Evolutionary conservation across 2,329 filamentous ascomycete genomes (phyloP).

Genomic region (Monosporascus sp.): DNA sequence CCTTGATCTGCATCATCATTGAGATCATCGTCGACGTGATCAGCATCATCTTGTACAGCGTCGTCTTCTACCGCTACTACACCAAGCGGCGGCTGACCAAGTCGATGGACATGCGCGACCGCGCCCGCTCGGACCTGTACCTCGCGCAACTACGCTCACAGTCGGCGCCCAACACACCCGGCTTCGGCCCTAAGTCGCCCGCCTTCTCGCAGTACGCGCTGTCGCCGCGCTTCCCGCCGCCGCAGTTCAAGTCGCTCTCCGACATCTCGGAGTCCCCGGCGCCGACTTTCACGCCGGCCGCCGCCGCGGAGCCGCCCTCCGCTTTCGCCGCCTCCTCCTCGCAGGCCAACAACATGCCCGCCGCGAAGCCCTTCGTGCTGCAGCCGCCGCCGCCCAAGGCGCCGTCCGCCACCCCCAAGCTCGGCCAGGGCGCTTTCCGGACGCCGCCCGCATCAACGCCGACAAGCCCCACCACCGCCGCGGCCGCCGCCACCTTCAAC

Average conservation of each 20-base stretch:
- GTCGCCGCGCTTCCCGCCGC: conserved; percentile 57
- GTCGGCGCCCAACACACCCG: conserved; percentile 91
- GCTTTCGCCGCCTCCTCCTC: conserved; percentile 43
- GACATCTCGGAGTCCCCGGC: conserved; percentile 35
- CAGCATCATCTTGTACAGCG: conserved; percentile 85
- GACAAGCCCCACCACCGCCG: conserved; percentile 33
- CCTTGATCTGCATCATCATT: conserved; percentile 93
- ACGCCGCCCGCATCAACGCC: conserved; percentile 29
- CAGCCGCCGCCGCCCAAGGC: conserved; percentile 79
- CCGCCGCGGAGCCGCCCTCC: conserved; percentile 57
- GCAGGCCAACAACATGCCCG: conserved; percentile 6
- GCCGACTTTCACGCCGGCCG: conserved; percentile 48
- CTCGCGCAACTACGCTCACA: conserved; percentile 79
- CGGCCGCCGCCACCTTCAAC: conserved; percentile 38
- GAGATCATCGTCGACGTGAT: conserved; percentile 90
- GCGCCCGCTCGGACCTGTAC: conserved; percentile 90
- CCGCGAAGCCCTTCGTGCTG: conserved; percentile 69
- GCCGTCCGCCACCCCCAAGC: conserved; percentile 70
- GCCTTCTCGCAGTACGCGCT: conserved; percentile 49
- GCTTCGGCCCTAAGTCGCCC: conserved; percentile 69
- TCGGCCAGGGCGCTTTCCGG: conserved; percentile 55
- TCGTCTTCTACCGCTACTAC: conserved; percentile 97
- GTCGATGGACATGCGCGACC: conserved; percentile 93
- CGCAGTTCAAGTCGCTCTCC: conserved; percentile 46
- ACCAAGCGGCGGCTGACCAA: conserved; percentile 92